Evolutionary conservation across 2,329 filamentous ascomycete species (phyloP).

Genomic region (Xylariomycetidae sp.): DNA sequence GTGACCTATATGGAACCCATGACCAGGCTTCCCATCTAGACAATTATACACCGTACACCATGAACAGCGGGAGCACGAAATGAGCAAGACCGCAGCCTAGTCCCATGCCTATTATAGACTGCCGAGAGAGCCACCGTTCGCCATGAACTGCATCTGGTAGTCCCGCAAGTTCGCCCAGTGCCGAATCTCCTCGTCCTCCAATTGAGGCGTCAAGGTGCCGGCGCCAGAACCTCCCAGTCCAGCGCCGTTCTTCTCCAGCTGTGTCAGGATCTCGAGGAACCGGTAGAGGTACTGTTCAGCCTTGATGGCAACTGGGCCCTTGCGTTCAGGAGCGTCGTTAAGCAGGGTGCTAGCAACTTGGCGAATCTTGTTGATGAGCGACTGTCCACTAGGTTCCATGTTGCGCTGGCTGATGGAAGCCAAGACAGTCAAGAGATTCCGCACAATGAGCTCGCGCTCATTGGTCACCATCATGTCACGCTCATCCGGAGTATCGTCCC

Average conservation of each 20-base stretch:
- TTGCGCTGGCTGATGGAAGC: conserved; percentile 76
- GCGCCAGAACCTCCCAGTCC: conserved; percentile 22
- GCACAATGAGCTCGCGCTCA: conserved; percentile 76
- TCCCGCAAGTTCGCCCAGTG: conserved; percentile 76
- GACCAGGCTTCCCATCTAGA: too few relatives aligned
- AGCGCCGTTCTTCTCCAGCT: conserved; percentile 55
- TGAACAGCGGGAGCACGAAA: too few relatives aligned
- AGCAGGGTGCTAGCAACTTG: conserved; percentile 77
- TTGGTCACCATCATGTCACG: conserved; percentile 58
- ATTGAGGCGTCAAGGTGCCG: conserved; percentile 42
- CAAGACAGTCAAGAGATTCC: conserved; percentile 69
- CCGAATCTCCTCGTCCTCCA: conserved; percentile 70
- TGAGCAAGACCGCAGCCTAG: too few relatives aligned
- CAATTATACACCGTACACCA: too few relatives aligned
- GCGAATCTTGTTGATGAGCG: conserved; percentile 74
- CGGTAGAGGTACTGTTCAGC: conserved; percentile 66
- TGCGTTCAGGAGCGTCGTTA: conserved; percentile 47
- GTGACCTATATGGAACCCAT: too few relatives aligned
- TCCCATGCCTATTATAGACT: conserved; percentile 12
- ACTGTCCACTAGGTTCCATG: conserved; percentile 66
- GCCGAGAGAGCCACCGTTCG: conserved; percentile 50
- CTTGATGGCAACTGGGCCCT: conserved; percentile 44
- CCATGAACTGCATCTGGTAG: conserved; percentile 67
- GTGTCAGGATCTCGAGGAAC: conserved; percentile 69
- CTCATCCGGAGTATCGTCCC: conserved; percentile 33